Conservation (phyloP, 2,329 filamentous ascomycete genomes). For the Botrytis galanthina region DNA sequence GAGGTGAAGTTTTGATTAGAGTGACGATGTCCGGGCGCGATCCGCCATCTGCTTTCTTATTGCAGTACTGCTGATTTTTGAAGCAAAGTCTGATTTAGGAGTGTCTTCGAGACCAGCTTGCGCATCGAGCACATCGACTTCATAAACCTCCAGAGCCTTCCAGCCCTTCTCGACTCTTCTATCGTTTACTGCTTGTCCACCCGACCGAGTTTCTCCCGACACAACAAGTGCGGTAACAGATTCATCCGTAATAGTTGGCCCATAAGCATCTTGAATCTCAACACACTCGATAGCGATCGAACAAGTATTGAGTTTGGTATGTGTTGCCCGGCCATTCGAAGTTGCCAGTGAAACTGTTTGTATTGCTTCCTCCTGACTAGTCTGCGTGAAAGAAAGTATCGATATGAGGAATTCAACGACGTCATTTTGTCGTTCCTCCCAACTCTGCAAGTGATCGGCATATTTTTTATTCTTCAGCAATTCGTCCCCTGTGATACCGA, state of each 20-base stretch:
- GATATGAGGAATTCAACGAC: conserved; percentile 72
- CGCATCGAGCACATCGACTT: conserved; percentile 83
- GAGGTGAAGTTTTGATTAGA: conserved; percentile 21
- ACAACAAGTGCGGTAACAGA: conserved; percentile 78
- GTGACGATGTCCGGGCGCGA: conserved; percentile 25
- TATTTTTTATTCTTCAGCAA: conserved; percentile 88
- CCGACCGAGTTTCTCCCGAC: conserved; percentile 81
- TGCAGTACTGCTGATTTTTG: conserved; percentile 89
- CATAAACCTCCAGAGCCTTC: conserved; percentile 73
- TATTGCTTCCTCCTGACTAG: conserved; percentile 40
- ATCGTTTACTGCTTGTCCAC: conserved; percentile 83
- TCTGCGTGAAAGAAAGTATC: conserved; percentile 49
- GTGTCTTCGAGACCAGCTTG: conserved; percentile 50
- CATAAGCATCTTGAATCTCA: conserved; percentile 82
- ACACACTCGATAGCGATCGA: conserved; percentile 71
- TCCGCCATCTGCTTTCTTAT: conserved; percentile 57
- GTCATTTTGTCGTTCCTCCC: conserved; percentile 68
- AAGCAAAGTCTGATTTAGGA: conserved; percentile 60
- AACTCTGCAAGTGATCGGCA: conserved; percentile 75
- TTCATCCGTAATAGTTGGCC: conserved; percentile 83
- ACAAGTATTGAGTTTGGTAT: conserved; percentile 57
- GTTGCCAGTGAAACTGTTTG: conserved; percentile 31
- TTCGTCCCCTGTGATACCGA: conserved; percentile 87
- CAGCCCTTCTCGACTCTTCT: conserved; percentile 74
- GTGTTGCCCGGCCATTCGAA: conserved; percentile 51